Base-by-base conservation (phyloP, 257 asterid genomes). In the Scutellaria minor region DNA sequence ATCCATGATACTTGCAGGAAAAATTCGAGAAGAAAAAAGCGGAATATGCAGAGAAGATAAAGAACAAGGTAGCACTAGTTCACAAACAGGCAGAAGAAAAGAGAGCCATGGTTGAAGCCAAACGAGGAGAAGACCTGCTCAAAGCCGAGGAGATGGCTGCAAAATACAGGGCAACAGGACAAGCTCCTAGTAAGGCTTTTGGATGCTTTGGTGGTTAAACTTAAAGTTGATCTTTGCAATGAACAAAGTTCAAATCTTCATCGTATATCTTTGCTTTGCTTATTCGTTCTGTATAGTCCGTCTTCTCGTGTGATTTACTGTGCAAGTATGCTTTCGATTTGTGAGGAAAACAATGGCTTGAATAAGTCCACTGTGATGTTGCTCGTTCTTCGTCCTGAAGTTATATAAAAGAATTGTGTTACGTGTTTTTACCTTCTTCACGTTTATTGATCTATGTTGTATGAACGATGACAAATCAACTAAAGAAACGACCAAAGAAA, bases 31-130 rank as follows among this genome's bases (percentile, higher is more conserved):
- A 80, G 78, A 85, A 92, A 85, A 92, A 86, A 76, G 98, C 89
- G 68, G 87, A 76, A 64, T 85, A 88, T 47, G 95, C 81, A 10
- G 97, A 90, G 68, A 86, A 76, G 61, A 78, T 87, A 78, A 84
- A 66, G 27, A 90, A 92, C 90, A 87, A 86, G 78, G 85, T 85
- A 40, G 93, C 95, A 48, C 41, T 70, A n/a, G 52, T 93, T 56
- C 96, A 90, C 82, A 88, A 87, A 78, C 82, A 78, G 58, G 97
- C 98, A 2, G 97, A 93, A 57, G 95, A 93, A 83, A 86, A 87
- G 79, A 85, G 85, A 52, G 96, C 96, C 47, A 68, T 68, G 80
- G 86, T 86, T 22, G 85, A 85, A 14, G 87, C 93, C 13, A 80
- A 40, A 61, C 89, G 87, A 6, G 86, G 82, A 6, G 95, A 93